Percentiles rank a stretch among this genome's conserved stretches.
phyloP scores from a whole-genome alignment of 2,329 filamentous ascomycete genomes.

The Myriosclerotinia scirpicola region DNA sequence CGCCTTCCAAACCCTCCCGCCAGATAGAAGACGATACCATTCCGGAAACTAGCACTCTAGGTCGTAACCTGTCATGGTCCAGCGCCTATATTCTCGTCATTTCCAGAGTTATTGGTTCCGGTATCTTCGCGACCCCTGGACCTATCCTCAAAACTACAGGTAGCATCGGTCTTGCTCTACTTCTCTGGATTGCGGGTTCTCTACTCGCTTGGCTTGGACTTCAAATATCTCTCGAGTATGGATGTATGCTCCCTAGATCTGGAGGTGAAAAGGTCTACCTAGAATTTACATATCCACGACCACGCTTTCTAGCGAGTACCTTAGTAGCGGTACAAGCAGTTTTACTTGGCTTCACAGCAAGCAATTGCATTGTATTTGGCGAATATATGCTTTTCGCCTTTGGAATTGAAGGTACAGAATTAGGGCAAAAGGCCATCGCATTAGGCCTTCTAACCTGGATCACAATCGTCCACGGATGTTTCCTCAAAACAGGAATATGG shows the following conservation, averaged over 20 bases:
- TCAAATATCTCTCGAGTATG: conserved; percentile 49
- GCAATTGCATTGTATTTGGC: conserved; percentile 54
- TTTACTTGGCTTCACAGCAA: conserved; percentile 52
- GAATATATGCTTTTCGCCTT: conserved; percentile 51
- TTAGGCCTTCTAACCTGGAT: conserved; percentile 55
- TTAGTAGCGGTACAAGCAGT: conserved; percentile 53
- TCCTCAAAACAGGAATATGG: conserved; percentile 55
- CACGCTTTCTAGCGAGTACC: conserved; percentile 53
- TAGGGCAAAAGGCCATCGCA: conserved; percentile 48
- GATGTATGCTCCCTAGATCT: conserved; percentile 47
- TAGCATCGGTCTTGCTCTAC: conserved; percentile 56
- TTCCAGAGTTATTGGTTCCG: conserved; percentile 36
- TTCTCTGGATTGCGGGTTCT: conserved; percentile 55
- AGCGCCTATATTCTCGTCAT: conserved; percentile 38
- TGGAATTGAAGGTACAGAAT: conserved; percentile 45
- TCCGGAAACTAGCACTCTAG: conserved; percentile 59
- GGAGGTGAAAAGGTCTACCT: conserved; percentile 56
- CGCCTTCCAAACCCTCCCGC: conserved; percentile 25
- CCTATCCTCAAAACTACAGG: conserved; percentile 66
- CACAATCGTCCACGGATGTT: conserved; percentile 59
- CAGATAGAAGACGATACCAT: conserved; percentile 55
- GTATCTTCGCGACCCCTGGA: conserved; percentile 52
- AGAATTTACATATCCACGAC: conserved; percentile 52
- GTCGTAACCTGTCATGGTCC: conserved; percentile 43
- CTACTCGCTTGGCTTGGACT: conserved; percentile 47